Evolutionary conservation across 768 basidiomycete genomes (phyloP).

Genomic region (Auricularia heimuer): DNA sequence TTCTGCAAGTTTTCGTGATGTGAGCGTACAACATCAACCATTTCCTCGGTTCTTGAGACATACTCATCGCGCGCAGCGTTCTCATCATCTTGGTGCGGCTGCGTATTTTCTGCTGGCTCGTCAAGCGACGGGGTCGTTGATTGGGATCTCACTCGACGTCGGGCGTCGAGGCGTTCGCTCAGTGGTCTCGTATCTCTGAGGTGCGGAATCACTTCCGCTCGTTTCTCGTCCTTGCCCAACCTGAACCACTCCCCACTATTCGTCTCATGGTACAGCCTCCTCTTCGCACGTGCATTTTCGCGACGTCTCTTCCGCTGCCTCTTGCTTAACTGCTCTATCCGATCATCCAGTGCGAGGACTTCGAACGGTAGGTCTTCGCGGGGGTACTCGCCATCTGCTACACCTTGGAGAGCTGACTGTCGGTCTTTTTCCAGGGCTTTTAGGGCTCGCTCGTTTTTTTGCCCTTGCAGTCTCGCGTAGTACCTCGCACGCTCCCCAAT

Average conservation of each 20-base stretch:
- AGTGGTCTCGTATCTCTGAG: background rate
- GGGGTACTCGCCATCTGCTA: background rate
- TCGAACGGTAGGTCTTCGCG: background rate
- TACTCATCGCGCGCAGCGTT: too few species aligned
- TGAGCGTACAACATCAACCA: background rate
- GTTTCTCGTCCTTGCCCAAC: background rate
- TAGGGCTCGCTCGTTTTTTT: too few species aligned
- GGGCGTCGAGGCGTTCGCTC: too few species aligned
- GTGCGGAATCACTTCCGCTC: background rate
- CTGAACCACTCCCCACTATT: background rate
- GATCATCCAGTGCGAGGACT: background rate
- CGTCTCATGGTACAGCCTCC: background rate
- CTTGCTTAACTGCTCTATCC: background rate
- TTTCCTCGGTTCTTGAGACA: background rate
- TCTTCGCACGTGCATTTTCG: background rate
- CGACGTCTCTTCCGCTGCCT: background rate
- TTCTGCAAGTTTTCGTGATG: background rate
- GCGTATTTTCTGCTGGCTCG: too few species aligned
- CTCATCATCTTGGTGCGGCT: too few species aligned
- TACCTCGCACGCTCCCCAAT: background rate
- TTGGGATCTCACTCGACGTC: too few species aligned
- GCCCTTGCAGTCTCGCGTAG: background rate
- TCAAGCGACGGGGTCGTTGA: too few species aligned
- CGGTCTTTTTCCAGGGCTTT: background rate
- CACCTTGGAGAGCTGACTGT: background rate